Evolutionary conservation across 768 basidiomycete species (phyloP), one percentile per base, ranked within the genome.

Genomic region (Cystobasidium onofrii): DNA sequence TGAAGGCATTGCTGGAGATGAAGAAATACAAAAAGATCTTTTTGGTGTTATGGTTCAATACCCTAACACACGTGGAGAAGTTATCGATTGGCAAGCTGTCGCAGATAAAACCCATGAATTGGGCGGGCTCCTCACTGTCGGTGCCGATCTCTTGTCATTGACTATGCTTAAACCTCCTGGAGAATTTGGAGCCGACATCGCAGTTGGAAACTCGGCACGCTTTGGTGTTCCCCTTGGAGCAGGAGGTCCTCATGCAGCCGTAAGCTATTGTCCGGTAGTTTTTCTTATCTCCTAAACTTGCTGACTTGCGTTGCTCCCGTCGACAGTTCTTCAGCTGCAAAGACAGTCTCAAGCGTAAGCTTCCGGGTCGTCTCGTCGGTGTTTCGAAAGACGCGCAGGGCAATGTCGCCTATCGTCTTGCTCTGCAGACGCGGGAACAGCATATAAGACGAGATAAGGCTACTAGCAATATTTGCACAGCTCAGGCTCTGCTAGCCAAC

Each of bases 201-300:
- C 91, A 9, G 84, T 95, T 55, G 96, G 96, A 44, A 97, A 95
- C 81, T 92, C 92, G 18, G 95, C 90, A 34, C 87, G 96, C 20
- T 99, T 99, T 78, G 96, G 96, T 79, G 95, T 99, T 18, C 94
- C 95, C 23, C 86, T 88, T 55, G 95, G 95, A n/a, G 96, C 92
- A 81, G 95, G 95, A 67, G 95, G 95, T 18, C 95, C 95, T 23
- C 95, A 99, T 80, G 95, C 89, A 23, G 96, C 91, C 0, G 65
- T 67, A 43, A 44, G 64, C 27, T 25, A 41, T 4, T 50, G 12
- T 23, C 20, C 54, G 31, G 17, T 36, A 29, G 29, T 10, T 17
- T n/a, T 29, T 25, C 2, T 10, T 4, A 4, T 18, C 6, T 34
- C 57, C 10, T 27, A 54, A 17, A 6, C n/a, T 67, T 7, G n/a